These are phyloP conservation scores for Deakozyma indianensis DNA, from an alignment of 805 yeast genomes.

Conservation along the genomic window DNA sequence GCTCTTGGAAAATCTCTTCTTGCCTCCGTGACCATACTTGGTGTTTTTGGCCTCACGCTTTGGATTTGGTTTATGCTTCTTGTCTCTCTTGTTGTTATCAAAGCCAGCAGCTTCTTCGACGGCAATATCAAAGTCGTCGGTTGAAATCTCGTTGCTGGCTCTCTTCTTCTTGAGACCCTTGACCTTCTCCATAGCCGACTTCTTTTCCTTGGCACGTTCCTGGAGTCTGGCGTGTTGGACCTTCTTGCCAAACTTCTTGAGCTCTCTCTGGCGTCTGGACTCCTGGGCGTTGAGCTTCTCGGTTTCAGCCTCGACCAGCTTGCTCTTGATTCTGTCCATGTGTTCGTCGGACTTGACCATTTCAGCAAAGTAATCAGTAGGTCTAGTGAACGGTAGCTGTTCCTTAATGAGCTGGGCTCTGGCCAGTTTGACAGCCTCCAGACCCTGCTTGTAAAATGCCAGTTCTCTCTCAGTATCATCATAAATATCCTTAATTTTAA, in stretches of 20 bases:
- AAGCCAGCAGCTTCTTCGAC: conserved; percentile 78
- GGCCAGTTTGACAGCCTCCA: conserved; percentile 66
- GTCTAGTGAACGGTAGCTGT: conserved; percentile 81
- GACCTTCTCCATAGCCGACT: conserved; percentile 77
- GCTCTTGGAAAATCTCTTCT: conserved; percentile 56
- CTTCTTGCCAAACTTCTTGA: conserved; percentile 95
- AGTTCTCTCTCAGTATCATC: conserved; percentile 94
- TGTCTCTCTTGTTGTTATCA: conserved; percentile 29
- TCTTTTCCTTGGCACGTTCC: conserved; percentile 86
- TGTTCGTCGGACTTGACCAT: conserved; percentile 97
- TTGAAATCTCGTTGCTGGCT: conserved; percentile 54
- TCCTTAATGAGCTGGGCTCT: conserved; percentile 48
- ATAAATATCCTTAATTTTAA: conserved; percentile 66
- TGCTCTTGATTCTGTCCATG: conserved; percentile 83
- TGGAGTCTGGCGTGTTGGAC: conserved; percentile 89
- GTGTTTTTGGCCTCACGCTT: conserved; percentile 59
- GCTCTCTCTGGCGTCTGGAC: conserved; percentile 83
- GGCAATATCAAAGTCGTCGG: conserved; percentile 77
- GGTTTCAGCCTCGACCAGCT: conserved; percentile 58
- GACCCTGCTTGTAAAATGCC: conserved; percentile 88
- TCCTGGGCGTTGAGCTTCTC: conserved; percentile 78
- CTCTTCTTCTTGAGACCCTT: conserved; percentile 85
- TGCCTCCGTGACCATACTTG: conserved; percentile 68
- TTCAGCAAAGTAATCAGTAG: conserved; percentile 93
- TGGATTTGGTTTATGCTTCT: conserved; percentile 43